Evolutionary conservation across 2,329 filamentous ascomycete species (phyloP).

Genomic region (Alternaria sp.): DNA sequence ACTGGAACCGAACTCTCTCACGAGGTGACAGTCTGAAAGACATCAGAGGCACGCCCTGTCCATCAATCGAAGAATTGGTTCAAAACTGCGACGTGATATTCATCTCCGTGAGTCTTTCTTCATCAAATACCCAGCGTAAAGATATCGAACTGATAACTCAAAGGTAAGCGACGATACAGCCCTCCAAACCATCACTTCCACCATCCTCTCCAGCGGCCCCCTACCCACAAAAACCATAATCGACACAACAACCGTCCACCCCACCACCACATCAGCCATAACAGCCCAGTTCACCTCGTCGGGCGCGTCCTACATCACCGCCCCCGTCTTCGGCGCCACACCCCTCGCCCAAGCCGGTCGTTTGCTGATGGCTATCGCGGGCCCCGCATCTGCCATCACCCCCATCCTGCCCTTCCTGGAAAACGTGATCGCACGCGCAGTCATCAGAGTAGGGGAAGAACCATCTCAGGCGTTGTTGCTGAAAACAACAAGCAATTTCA

Average conservation of each 20-base stretch:
- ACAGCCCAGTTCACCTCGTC: slow-evolving; percentile 32
- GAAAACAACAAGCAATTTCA: slow-evolving; percentile 58
- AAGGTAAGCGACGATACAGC: slow-evolving; percentile 53
- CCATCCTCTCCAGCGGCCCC: slow-evolving; percentile 25
- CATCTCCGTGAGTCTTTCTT: slow-evolving; percentile 40
- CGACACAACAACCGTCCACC: slow-evolving; percentile 61
- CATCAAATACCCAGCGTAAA: no score
- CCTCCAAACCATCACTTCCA: slow-evolving; percentile 41
- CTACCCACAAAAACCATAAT: slow-evolving; percentile 53
- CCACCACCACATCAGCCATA: slow-evolving; percentile 48
- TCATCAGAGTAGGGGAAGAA: slow-evolving; percentile 54
- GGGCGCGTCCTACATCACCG: slow-evolving; percentile 50
- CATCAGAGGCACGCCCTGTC: slow-evolving; percentile 25
- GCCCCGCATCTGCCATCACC: slow-evolving; percentile 46
- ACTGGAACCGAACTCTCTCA: slow-evolving; percentile 57
- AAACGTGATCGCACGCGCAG: slow-evolving; percentile 49
- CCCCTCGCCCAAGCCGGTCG: slow-evolving; percentile 56
- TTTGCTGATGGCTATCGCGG: slow-evolving; percentile 57
- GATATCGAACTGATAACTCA: no score
- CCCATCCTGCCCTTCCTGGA: slow-evolving; percentile 50
- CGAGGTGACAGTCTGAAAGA: slow-evolving; percentile 48
- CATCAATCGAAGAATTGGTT: slow-evolving; percentile 23
- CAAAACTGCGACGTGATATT: slow-evolving; percentile 34
- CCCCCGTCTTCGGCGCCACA: slow-evolving; percentile 60
- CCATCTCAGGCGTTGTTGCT: slow-evolving; percentile 55